Conservation (phyloP, 768 basidiomycete genomes). For the Termitomyces sp. region DNA sequence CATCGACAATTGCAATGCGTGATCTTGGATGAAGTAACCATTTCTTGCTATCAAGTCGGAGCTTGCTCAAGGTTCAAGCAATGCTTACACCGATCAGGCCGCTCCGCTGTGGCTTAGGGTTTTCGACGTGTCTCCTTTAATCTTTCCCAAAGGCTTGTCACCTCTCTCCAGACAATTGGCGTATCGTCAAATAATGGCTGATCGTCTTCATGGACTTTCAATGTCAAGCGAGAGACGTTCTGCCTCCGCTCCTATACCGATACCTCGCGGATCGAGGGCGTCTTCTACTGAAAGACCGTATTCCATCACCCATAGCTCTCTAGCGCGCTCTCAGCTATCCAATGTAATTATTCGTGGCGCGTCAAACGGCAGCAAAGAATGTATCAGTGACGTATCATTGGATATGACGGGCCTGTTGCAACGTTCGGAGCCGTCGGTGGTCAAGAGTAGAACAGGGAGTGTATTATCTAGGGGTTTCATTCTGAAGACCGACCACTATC, state of each 20-base stretch:
- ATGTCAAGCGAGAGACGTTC: conserved; percentile 9
- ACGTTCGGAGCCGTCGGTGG: conserved; percentile 65
- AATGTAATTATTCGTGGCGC: conserved; percentile 5
- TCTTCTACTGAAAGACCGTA: conserved; percentile 10
- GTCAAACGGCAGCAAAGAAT: conserved; percentile 10
- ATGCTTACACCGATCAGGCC: neutral
- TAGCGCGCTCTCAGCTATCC: conserved; percentile 6
- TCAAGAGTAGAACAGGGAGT: conserved; percentile 78
- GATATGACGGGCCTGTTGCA: conserved; percentile 62
- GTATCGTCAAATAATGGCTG: conserved; percentile 11
- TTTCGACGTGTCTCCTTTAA: conserved; percentile 11
- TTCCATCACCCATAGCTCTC: conserved; percentile 7
- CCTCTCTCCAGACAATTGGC: neutral
- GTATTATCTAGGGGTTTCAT: conserved; percentile 88
- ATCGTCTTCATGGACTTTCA: conserved; percentile 5
- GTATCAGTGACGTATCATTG: conserved; percentile 26
- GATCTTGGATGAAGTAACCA: too few relatives aligned
- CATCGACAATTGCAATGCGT: too few relatives aligned
- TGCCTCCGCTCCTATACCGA: conserved; percentile 12
- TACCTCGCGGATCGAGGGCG: conserved; percentile 11
- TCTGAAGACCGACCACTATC: conserved; percentile 89
- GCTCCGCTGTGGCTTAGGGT: neutral
- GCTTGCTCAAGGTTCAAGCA: neutral
- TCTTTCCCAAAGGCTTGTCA: neutral
- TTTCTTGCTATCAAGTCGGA: too few relatives aligned